Evolutionary conservation across 495 filamentous ascomycete species (phyloP), one percentile per base, ranked within the genome.

Genomic region (Paragyromitra xinjiangensis): DNA sequence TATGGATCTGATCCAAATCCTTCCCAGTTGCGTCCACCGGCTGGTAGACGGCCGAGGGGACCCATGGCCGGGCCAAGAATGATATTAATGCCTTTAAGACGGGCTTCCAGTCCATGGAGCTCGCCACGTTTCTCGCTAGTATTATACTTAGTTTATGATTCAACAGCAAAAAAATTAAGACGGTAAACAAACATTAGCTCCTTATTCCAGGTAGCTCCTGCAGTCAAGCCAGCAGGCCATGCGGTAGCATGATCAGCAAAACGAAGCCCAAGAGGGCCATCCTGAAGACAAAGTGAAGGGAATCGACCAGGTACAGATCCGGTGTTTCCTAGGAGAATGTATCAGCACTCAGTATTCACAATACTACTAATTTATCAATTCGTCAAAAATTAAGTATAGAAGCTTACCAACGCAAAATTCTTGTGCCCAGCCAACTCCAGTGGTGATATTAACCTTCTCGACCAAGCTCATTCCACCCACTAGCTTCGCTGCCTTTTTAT

Each of bases 391-490:
- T 26, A 6, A 26, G 16, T 16, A 42, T 2, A 6, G 16, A 16
- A 58, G 56, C 74, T 26, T 65, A 77, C 74, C 95, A 5, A 98
- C 94, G 69, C 94, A 95, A 61, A 94, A 86, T 0, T 91, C 93
- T 91, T 95, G 95, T 82, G 88, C 85, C 95, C 94, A 98, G 7
- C 95, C 95, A 0, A 90, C 94, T 0, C 95, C 95, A 0, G 94
- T 97, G 0, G 95, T 98, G 77, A 98, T 87, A 83, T 98, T 98
- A 68, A 99, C 92, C 83, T 98, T 99, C 82, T 97, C 95, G 37
- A 91, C 85, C 48, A 99, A 84, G 9, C 89, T 93, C 95, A 99
- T 97, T 82, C 88, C 87, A 65, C 85, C 82, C 0, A 98, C 95
- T 85, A 99, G 83, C 70, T 86, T 87, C 55, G 90, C 89, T 0